Evolutionary conservation across 805 yeast species (phyloP).

Genomic region (Yarrowia sp.): DNA sequence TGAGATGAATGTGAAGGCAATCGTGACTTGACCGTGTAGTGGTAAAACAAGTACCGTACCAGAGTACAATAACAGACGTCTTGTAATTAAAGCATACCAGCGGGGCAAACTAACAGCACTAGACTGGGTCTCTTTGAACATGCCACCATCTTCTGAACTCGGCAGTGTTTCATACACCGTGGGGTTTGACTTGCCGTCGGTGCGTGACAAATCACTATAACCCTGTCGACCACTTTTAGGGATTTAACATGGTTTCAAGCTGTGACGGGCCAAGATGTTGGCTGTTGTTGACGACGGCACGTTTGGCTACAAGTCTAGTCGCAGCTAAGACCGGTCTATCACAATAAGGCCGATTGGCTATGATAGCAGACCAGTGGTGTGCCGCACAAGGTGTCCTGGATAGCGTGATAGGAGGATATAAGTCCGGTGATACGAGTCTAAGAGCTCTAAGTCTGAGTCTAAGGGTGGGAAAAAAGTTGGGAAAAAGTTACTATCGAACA

Average conservation of each 20-base stretch:
- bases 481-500: conserved; percentile 10
- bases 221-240: conserved; percentile 11
- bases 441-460: background rate
- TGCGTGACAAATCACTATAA: background rate
- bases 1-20: too few relatives aligned
- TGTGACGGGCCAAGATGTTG: too few relatives aligned
- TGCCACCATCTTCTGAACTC: background rate
- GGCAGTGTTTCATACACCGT: background rate
- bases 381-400: too few relatives aligned
- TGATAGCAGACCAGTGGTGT: background rate
- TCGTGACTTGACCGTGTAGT: too few relatives aligned
- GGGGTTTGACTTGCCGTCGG: conserved; percentile 8
- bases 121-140: too few relatives aligned
- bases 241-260: conserved; percentile 11
- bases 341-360: background rate
- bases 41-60: too few relatives aligned
- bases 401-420: background rate
- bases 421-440: conserved; percentile 7
- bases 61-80: too few relatives aligned
- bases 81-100: too few relatives aligned
- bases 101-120: too few relatives aligned
- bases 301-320: background rate
- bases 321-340: background rate
- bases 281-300: too few relatives aligned
- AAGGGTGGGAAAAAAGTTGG: background rate